Evolutionary conservation across 2,329 filamentous ascomycete genomes (phyloP).

Genomic region (Penicillium freii): DNA sequence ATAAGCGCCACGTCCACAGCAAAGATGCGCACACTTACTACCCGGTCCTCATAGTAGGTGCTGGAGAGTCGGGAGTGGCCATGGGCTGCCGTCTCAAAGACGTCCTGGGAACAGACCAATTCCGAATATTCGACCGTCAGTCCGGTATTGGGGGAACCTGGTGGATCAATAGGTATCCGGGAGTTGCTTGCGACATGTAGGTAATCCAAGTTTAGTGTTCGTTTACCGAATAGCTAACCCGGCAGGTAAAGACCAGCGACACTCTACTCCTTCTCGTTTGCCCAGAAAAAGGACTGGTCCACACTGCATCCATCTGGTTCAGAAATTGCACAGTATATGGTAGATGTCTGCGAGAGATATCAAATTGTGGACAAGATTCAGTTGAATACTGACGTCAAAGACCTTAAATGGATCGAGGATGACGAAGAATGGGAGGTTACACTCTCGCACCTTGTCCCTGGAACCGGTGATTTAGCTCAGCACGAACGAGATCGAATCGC

Average conservation of each 20-base stretch:
- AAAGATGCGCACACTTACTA: conserved; percentile 46
- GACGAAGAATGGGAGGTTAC: conserved; percentile 57
- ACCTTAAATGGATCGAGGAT: conserved; percentile 53
- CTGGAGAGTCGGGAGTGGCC: conserved; percentile 62
- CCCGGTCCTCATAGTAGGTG: conserved; percentile 58
- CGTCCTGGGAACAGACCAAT: conserved; percentile 57
- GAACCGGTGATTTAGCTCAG: conserved; percentile 53
- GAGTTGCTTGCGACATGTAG: conserved; percentile 57
- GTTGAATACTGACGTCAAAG: conserved; percentile 56
- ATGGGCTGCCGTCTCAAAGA: conserved; percentile 60
- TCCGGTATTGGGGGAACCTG: conserved; percentile 62
- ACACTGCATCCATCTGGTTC: conserved; percentile 49
- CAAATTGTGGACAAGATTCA: conserved; percentile 58
- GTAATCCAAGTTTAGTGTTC: not conserved
- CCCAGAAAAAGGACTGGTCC: conserved; percentile 53
- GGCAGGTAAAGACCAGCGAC: conserved; percentile 47
- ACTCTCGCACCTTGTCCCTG: conserved; percentile 51
- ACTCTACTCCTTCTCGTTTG: conserved; percentile 59
- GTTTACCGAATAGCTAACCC: not conserved
- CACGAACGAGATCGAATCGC: conserved; percentile 48
- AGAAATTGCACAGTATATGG: conserved; percentile 54
- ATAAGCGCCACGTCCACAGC: conserved; percentile 40
- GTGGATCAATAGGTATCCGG: conserved; percentile 62
- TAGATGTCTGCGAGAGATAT: conserved; percentile 54
- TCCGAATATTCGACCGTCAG: conserved; percentile 61